These are phyloP conservation scores for Pilaira anomala DNA, from an alignment of 192 early-diverging fungal species.

Conservation along the genomic window DNA sequence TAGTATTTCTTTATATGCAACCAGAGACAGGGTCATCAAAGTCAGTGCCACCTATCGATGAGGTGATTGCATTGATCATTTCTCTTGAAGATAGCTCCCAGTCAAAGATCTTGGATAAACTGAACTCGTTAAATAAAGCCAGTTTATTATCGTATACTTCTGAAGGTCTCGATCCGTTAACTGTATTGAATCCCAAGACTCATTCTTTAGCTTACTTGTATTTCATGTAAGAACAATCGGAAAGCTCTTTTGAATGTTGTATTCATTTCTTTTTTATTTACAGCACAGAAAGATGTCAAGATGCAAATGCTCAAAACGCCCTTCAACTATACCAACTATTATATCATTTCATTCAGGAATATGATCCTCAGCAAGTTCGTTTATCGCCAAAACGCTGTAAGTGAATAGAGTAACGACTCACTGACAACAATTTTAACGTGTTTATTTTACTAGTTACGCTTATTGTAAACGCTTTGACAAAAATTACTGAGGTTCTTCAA, in stretches of 20 bases:
- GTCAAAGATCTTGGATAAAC: neutral
- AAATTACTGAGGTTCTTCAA: slow-evolving; percentile 31
- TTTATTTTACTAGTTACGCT: slow-evolving; percentile 29
- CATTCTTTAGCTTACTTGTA: slow-evolving; percentile 48
- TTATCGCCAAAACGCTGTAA: slow-evolving; percentile 41
- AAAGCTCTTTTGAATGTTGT: neutral
- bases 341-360: slow-evolving; percentile 39
- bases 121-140: neutral
- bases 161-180: slow-evolving; percentile 38
- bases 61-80: too few relatives aligned
- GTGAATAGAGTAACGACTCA: neutral
- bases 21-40: too few relatives aligned
- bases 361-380: slow-evolving; percentile 35
- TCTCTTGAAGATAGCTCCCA: too few relatives aligned
- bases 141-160: slow-evolving; percentile 14
- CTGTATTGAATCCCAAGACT: slow-evolving; percentile 33
- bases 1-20: too few relatives aligned
- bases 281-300: slow-evolving; percentile 39
- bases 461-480: slow-evolving; percentile 40
- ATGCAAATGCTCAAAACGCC: slow-evolving; percentile 35
- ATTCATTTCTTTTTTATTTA: neutral
- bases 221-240: slow-evolving; percentile 42
- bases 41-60: too few relatives aligned
- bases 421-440: neutral
- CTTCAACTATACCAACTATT: slow-evolving; percentile 38